Evolutionary conservation across 805 yeast genomes (phyloP).

Genomic region (Yamadazyma laniorum): DNA sequence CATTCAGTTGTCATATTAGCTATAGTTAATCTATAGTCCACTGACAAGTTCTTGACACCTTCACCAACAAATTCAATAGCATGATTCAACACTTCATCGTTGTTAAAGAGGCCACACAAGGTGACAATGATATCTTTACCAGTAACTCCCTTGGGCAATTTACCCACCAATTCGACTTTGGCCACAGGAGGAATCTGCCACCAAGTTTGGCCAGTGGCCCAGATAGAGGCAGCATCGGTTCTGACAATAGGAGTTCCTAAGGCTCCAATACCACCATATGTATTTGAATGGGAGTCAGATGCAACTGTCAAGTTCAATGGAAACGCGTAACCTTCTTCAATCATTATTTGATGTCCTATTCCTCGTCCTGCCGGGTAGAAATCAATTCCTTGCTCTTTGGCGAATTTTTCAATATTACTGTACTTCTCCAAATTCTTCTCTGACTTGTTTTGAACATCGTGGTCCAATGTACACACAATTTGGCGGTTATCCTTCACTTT

Average conservation of each 20-base stretch:
- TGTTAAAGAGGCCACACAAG: conserved; percentile 87
- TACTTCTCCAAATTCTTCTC: conserved; percentile 89
- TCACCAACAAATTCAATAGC: conserved; percentile 93
- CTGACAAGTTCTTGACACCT: conserved; percentile 62
- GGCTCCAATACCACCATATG: conserved; percentile 91
- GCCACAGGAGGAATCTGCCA: conserved; percentile 99
- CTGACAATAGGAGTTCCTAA: conserved; percentile 97
- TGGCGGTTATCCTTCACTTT: conserved; percentile 81
- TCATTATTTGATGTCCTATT: conserved; percentile 98
- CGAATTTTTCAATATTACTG: conserved; percentile 83
- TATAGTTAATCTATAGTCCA: conserved; percentile 85
- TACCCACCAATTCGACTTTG: conserved; percentile 79
- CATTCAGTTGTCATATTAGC: conserved; percentile 99
- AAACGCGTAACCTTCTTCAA: conserved; percentile 97
- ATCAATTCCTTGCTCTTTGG: conserved; percentile 86
- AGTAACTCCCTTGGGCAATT: conserved; percentile 80
- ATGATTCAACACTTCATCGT: conserved; percentile 89
- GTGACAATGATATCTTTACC: conserved; percentile 98
- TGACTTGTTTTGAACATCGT: conserved; percentile 92
- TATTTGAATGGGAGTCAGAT: conserved; percentile 95
- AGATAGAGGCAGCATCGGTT: conserved; percentile 97
- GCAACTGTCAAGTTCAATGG: conserved; percentile 94
- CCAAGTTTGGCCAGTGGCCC: conserved; percentile 99
- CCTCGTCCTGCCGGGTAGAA: conserved; percentile 99
- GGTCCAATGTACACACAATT: conserved; percentile 94